phyloP scores from a whole-genome alignment of 305 asterid species.

The Rubia tinctorum region DNA sequence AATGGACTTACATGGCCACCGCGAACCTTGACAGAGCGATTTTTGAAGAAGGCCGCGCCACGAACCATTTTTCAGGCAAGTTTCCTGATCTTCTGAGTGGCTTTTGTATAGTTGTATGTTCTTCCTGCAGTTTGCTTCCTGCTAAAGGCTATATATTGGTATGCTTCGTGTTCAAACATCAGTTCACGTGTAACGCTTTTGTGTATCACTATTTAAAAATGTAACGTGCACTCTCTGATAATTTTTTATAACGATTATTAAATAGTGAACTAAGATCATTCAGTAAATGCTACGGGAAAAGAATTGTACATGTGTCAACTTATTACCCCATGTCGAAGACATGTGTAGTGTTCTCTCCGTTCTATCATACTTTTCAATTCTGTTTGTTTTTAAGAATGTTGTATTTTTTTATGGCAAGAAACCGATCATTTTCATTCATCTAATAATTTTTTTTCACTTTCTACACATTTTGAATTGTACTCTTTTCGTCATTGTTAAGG shows the following conservation, averaged over 20 bases:
- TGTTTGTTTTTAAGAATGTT: too few relatives aligned
- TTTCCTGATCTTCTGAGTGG: slow-evolving; percentile 7
- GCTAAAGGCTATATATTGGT: background rate
- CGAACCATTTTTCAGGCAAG: slow-evolving; percentile 8
- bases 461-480: too few relatives aligned
- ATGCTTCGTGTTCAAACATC: background rate
- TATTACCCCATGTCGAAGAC: background rate
- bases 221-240: background rate
- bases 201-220: background rate
- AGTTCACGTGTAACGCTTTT: too few relatives aligned
- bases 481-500: too few relatives aligned
- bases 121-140: background rate
- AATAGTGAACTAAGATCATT: too few relatives aligned
- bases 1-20: slow-evolving; percentile 14
- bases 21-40: slow-evolving; percentile 1
- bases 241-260: too few relatives aligned
- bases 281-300: too few relatives aligned
- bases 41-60: slow-evolving; percentile 16
- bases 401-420: too few relatives aligned
- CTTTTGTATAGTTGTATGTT: background rate
- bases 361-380: too few relatives aligned
- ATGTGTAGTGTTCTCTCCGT: too few relatives aligned
- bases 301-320: background rate
- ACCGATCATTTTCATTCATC: too few relatives aligned
- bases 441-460: too few relatives aligned